Base-by-base conservation (phyloP, 2,329 filamentous ascomycete species). In the Botrytis fragariae region DNA sequence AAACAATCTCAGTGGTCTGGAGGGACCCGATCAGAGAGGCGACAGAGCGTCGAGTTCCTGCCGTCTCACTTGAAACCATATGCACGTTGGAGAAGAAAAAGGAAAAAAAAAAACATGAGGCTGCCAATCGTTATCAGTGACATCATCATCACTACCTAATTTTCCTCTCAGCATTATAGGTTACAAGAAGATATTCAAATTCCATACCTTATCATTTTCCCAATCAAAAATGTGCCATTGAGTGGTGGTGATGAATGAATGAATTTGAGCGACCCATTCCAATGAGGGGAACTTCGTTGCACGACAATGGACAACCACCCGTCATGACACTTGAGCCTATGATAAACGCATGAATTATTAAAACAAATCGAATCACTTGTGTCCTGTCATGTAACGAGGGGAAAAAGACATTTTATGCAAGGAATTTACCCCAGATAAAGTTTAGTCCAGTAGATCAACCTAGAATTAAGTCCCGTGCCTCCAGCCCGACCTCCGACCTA, bases 351-450 rank as follows among this genome's bases (percentile, higher is more conserved):
- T 32, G n/a, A 16, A 68, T 68, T 54, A 39, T 68, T 54, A 68
- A 54, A 39, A 54, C 32, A 22, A 39, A 25, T 48, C 64, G 44
- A 37, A 67, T 25, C 44, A 67, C 22, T 65, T 35, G 63, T 18
- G 22, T 51, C 5, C 44, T n/a, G n/a, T 42, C 20, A 7, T 35
- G 29, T 37, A 5, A 3, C 10, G 22, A 35, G 42, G 22, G 22
- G 29, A 25, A 16, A n/a, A 60, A 12, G 20, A 14, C 6, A 18
- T 32, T 61, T 44, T 42, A 35, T 70, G 42, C 54, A 69, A 60
- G 67, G n/a, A 29, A 64, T 29, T 54, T 35, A 35, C 44, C 69
- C 70, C 70, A 72, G 61, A 72, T 59, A 59, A 67, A 72, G 61
- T 72, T 67, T 67, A 59, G 60, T 67, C 45, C 37, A n/a, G 51